Conservation (phyloP, 1,284 basidiomycete genomes). For the Naganishia sp. region DNA sequence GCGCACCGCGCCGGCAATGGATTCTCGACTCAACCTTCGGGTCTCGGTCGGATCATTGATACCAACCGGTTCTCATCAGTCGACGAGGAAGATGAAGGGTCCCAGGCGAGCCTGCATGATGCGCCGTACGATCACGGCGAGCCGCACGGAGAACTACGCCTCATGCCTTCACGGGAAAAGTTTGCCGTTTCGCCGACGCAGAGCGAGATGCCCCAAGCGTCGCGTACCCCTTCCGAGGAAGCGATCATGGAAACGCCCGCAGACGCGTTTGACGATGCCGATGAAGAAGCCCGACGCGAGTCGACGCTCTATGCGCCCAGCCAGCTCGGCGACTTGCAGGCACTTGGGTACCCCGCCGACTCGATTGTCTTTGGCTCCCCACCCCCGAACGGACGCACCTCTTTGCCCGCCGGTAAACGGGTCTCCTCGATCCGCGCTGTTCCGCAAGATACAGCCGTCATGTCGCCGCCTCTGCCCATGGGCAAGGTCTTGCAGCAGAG, state of each 20-base stretch:
- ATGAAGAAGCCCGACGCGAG: conserved; percentile 37
- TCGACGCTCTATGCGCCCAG: conserved; percentile 40
- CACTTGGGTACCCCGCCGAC: conserved; percentile 46
- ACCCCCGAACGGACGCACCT: conserved; percentile 18
- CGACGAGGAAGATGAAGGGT: conserved; percentile 46
- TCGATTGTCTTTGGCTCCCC: conserved; percentile 48
- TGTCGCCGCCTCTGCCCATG: conserved; percentile 49
- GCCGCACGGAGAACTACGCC: conserved; percentile 31
- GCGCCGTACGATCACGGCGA: conserved; percentile 44
- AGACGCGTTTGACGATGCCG: conserved; percentile 47
- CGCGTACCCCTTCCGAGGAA: conserved; percentile 33
- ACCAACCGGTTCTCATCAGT: conserved; percentile 42
- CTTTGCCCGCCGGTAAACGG: conserved; percentile 35
- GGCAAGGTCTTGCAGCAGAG: conserved; percentile 39
- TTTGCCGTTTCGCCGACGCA: conserved; percentile 36
- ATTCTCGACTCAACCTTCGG: conserved; percentile 39
- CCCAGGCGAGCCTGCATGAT: conserved; percentile 38
- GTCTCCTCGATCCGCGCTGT: conserved; percentile 42
- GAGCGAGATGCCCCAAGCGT: conserved; percentile 27
- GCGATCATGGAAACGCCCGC: conserved; percentile 32
- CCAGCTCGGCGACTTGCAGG: conserved; percentile 37
- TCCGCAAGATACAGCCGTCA: conserved; percentile 37
- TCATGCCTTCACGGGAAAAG: conserved; percentile 41
- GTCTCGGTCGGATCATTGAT: conserved; percentile 41
- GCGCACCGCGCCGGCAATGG: conserved; percentile 8